These are phyloP conservation scores for Croton setiger DNA, from an alignment of 441 rosid genomes.

Conservation along the genomic window DNA sequence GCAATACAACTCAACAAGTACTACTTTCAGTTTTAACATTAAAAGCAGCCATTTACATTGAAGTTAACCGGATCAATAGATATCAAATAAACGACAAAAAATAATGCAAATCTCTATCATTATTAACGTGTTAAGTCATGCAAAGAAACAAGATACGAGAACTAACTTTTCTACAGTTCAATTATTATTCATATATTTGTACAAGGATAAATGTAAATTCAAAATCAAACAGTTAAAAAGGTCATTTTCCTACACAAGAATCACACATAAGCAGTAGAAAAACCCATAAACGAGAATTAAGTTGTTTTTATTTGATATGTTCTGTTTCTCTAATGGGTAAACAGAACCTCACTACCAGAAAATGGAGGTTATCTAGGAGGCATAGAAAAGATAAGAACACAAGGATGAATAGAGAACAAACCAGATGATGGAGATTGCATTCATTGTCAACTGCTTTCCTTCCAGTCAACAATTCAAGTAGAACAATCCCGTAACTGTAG, in stretches of 20 bases:
- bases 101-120: too few species aligned
- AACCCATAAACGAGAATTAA: too few species aligned
- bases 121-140: too few species aligned
- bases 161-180: too few species aligned
- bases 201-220: too few species aligned
- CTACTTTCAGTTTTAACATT: neutral
- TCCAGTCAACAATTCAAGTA: conserved; percentile 91
- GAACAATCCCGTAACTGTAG: conserved; percentile 86
- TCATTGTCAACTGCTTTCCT: conserved; percentile 92
- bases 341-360: neutral
- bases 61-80: neutral
- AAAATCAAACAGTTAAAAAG: too few species aligned
- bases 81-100: too few species aligned
- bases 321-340: neutral
- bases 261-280: too few species aligned
- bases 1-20: neutral
- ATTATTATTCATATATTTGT: too few species aligned
- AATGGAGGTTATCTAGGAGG: neutral
- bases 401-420: conserved; percentile 29
- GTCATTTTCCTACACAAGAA: too few species aligned
- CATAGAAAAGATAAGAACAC: neutral
- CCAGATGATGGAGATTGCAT: conserved; percentile 92
- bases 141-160: too few species aligned
- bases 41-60: neutral
- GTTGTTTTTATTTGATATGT: neutral